Base-by-base conservation (phyloP, 1,139 yeast genomes). In the Saccharomyces hybrid region DNA sequence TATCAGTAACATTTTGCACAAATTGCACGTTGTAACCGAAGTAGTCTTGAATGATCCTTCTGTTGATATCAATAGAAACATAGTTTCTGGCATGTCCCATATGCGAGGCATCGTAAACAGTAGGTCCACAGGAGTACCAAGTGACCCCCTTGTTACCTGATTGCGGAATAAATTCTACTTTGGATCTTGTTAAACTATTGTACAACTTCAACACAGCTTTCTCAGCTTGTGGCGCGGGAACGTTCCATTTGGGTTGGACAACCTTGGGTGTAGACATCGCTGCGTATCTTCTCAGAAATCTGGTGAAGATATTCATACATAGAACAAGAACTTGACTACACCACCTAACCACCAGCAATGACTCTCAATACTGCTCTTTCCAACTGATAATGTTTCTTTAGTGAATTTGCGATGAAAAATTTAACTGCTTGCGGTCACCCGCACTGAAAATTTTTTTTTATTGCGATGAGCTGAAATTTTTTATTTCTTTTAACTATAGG, bases 61-160 rank as follows among this genome's bases (percentile, higher is more conserved):
- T 82, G 68, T 89, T 87, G 68, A 93, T 89, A 71, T 95, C 99
- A 53, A 89, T 88, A 8, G 97, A 83, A 51, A 93, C 98, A 69
- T 93, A 95, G 74, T 93, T 93, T 71, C 99, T 78, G 21, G 99
- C 99, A 72, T 95, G 99, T n/a, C 99, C 99, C 97, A 93, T 89
- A 69, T 93, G 99, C 53, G 95, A 83, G 48, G 95, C 84, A 71
- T 93, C 97, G 67, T 93, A 93, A n/a, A 93, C 98, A 0, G 99
- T 93, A 11, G 99, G 99, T 4, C 99, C 99, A 78, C 99, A 93
- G 55, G 91, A 88, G 74, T 93, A 93, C 99, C 99, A 93, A 2
- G 91, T 80, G 52, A 93, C 85, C 57, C 80, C 82, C 58, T 82
- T 80, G 1, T 78, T 76, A 3, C 72, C 70, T 51, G 76, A 74